Conservation (phyloP, 139 green algal genomes). For the Diplosphaera chodatii region DNA sequence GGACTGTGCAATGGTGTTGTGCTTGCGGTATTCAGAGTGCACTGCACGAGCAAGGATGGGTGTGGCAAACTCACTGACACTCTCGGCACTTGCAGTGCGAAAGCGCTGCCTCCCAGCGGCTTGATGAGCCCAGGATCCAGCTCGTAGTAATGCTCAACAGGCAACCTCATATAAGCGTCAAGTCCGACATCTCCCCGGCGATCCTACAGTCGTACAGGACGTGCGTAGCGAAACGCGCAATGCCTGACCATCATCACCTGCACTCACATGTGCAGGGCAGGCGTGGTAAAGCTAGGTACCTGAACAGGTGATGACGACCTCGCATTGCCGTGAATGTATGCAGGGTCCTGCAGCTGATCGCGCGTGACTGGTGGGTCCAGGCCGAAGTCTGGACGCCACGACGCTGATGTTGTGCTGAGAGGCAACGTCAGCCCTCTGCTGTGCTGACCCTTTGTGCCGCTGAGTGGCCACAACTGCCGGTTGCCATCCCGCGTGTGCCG, state of each 20-base stretch:
- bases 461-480: too few relatives aligned
- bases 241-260: too few relatives aligned
- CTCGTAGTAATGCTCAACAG: conserved; percentile 62
- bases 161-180: conserved; percentile 41
- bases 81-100: conserved; percentile 41
- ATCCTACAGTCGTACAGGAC: too few relatives aligned
- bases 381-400: not conserved
- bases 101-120: conserved; percentile 40
- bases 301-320: not conserved
- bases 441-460: too few relatives aligned
- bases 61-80: conserved; percentile 30
- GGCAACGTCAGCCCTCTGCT: too few relatives aligned
- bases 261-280: too few relatives aligned
- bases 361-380: not conserved
- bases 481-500: too few relatives aligned
- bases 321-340: too few relatives aligned
- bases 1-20: too few relatives aligned
- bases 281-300: too few relatives aligned
- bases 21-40: too few relatives aligned
- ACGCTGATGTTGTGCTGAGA: not conserved
- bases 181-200: conserved; percentile 16
- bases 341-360: conserved; percentile 5
- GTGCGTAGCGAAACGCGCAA: too few relatives aligned
- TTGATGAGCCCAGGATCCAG: conserved; percentile 51
- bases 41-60: not conserved